phyloP scores from a whole-genome alignment of 305 asterid genomes.

The Ajuga reptans region DNA sequence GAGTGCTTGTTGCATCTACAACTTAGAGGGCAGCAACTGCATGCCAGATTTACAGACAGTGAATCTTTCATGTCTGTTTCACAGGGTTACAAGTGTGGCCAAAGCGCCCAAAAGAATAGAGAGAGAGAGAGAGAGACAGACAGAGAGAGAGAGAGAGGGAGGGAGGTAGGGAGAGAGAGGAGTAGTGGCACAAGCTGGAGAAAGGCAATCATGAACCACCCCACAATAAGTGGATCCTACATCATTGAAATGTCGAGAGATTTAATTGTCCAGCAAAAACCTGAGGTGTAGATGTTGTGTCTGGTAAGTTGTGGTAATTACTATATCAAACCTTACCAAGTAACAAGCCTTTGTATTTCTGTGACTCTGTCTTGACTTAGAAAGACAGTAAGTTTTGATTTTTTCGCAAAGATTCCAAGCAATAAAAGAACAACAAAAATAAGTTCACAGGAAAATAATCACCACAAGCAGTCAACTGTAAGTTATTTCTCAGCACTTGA shows the following conservation, averaged over 20 bases:
- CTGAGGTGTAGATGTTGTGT: background rate
- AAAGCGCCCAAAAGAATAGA: background rate
- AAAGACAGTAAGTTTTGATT: background rate
- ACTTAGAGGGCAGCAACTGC: background rate
- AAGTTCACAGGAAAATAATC: constrained; percentile 1
- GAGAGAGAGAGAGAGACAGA: no score
- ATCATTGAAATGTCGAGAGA: background rate
- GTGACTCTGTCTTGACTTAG: background rate
- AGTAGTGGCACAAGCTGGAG: background rate
- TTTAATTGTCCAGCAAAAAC: background rate
- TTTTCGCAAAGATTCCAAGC: background rate
- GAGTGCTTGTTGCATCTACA: background rate
- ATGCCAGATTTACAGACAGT: background rate
- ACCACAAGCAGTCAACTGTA: background rate
- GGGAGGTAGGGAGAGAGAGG: no score
- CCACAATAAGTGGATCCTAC: background rate
- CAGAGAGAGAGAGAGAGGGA: no score
- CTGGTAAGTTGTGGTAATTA: background rate
- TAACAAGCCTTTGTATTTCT: constrained; percentile 8
- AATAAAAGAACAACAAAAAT: background rate
- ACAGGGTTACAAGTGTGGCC: background rate
- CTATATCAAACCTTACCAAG: no score
- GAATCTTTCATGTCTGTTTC: background rate
- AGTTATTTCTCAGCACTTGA: background rate
- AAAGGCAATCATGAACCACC: background rate